A percentile compares a stretch with the other conserved stretches of the same genome.
Conservation (phyloP, 495 filamentous ascomycete species). For the Hypoxylon rickii region DNA sequence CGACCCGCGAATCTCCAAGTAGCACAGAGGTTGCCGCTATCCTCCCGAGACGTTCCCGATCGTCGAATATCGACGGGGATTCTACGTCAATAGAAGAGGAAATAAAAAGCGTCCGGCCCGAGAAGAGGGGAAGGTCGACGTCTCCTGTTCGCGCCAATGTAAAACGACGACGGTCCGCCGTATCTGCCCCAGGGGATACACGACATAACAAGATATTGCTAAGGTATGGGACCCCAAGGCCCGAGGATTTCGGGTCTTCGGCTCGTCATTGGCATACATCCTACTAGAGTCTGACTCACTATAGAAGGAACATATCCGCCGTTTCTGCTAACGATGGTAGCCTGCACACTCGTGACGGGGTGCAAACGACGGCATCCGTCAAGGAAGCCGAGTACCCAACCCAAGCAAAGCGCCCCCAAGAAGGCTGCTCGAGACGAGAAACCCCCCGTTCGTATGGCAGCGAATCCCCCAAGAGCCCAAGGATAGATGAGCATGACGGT, state of each 20-base stretch:
- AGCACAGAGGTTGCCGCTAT: neutral
- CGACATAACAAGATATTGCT: neutral
- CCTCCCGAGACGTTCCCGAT: slow-evolving; percentile 5
- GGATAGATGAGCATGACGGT: neutral
- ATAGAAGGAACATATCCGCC: neutral
- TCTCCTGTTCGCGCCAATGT: slow-evolving; percentile 21
- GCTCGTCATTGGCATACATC: neutral
- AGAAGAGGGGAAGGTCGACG: slow-evolving; percentile 9
- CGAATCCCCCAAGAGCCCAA: neutral
- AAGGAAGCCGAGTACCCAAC: neutral
- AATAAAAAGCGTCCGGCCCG: neutral
- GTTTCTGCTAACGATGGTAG: neutral
- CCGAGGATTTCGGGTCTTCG: neutral
- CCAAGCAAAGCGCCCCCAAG: neutral
- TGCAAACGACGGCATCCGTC: no score
- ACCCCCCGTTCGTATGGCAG: neutral
- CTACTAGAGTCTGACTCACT: no score
- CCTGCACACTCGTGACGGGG: neutral
- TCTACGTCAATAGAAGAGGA: neutral
- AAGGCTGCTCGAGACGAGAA: slow-evolving; percentile 2
- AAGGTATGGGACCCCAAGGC: slow-evolving; percentile 12
- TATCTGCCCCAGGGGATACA: slow-evolving; percentile 24
- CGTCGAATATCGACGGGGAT: neutral
- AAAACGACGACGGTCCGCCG: slow-evolving; percentile 21
- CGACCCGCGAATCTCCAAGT: neutral